Conservation (phyloP, 352 stramenopile genomes). For the Phytophthora melonis region DNA sequence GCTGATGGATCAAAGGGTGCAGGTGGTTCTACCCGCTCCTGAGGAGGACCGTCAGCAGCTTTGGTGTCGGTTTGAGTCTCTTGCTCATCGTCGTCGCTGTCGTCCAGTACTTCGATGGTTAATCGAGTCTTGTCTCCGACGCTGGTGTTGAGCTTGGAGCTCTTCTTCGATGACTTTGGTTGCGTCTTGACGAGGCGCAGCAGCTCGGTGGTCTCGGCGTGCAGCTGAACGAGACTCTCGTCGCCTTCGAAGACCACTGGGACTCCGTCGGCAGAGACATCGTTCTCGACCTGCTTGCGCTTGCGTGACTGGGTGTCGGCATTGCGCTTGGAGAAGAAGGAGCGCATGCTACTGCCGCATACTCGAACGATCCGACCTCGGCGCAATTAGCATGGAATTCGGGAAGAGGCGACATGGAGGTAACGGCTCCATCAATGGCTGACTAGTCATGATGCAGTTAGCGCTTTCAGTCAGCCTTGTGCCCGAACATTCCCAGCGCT, state of each 20-base stretch:
- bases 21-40: conserved; percentile 1
- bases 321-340: conserved; percentile 55
- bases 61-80: conserved; percentile 8
- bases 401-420: conserved; percentile 15
- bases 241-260: conserved; percentile 51
- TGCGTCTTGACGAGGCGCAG: conserved; percentile 67
- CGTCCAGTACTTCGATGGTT: conserved; percentile 79
- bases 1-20: conserved; percentile 50
- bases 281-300: conserved; percentile 32
- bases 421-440: conserved; percentile 19
- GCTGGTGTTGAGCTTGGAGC: conserved; percentile 21
- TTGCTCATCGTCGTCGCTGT: conserved; percentile 42
- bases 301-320: conserved; percentile 19
- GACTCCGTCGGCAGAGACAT: conserved; percentile 20
- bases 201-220: conserved; percentile 67
- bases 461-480: too few species aligned
- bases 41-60: background rate
- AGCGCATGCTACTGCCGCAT: conserved; percentile 43
- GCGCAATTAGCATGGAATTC: conserved; percentile 30
- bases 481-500: too few species aligned
- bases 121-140: conserved; percentile 44
- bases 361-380: conserved; percentile 16
- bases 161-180: conserved; percentile 33
- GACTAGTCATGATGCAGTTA: too few species aligned
- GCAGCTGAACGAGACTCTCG: conserved; percentile 62